Evolutionary conservation across 371 early-diverging fungal species (phyloP).

Genomic region (Haplosporangium sp.): DNA sequence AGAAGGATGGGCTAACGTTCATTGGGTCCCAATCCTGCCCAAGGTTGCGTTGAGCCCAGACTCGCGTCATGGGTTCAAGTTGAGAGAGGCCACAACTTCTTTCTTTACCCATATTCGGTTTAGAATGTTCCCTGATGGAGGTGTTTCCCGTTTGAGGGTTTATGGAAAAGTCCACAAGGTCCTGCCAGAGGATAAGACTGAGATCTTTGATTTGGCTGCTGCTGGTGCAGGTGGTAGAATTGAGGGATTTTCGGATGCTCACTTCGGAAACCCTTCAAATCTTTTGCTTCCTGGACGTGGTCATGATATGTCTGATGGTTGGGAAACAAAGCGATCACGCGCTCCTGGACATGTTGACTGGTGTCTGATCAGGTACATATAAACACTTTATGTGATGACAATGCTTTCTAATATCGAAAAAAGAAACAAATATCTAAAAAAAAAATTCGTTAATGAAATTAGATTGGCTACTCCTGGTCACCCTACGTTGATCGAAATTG

Average conservation of each 20-base stretch:
- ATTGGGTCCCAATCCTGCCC: constrained; percentile 83
- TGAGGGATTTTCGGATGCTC: constrained; percentile 75
- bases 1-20: constrained; percentile 30
- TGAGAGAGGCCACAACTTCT: constrained; percentile 56
- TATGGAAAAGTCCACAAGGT: constrained; percentile 81
- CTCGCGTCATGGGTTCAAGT: constrained; percentile 75
- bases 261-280: constrained; percentile 78
- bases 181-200: constrained; percentile 63
- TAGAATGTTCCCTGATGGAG: constrained; percentile 89
- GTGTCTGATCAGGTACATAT: constrained; percentile 54
- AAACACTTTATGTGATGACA: not conserved
- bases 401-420: no score
- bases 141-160: constrained; percentile 84
- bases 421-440: no score
- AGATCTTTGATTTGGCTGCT: constrained; percentile 77
- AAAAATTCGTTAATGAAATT: constrained; percentile 22
- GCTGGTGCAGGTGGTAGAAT: constrained; percentile 79
- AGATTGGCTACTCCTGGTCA: constrained; percentile 78
- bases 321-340: constrained; percentile 81
- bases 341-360: constrained; percentile 74
- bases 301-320: constrained; percentile 75
- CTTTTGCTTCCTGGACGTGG: constrained; percentile 81
- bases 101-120: constrained; percentile 81
- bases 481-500: constrained; percentile 78
- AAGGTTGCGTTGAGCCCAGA: constrained; percentile 68